Conservation (phyloP, 2,329 filamentous ascomycete species). For the Apiospora arundinis region DNA sequence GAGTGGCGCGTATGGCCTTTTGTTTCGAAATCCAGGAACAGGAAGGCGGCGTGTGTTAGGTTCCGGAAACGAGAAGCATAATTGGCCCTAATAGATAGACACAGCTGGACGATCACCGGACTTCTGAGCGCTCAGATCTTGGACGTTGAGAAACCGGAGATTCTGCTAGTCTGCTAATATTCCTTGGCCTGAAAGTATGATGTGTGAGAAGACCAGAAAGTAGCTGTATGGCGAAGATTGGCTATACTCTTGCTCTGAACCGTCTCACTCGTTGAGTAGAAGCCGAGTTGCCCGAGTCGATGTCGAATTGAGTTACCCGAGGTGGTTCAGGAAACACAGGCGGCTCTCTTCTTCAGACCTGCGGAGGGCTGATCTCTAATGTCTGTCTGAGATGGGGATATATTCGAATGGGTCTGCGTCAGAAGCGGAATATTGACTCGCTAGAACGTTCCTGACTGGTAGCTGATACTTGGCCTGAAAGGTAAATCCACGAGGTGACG, state of each 20-base stretch:
- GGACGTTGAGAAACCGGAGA: slow-evolving; percentile 29
- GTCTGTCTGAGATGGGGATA: slow-evolving; percentile 17
- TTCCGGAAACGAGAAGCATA: slow-evolving; percentile 42
- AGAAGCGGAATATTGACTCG: slow-evolving; percentile 21
- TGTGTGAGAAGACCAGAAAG: slow-evolving; percentile 26
- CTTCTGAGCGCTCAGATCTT: slow-evolving; percentile 32
- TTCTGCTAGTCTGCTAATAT: slow-evolving; percentile 23
- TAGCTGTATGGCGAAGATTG: slow-evolving; percentile 25
- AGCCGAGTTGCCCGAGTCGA: slow-evolving; percentile 21
- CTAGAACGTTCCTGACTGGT: slow-evolving; percentile 8
- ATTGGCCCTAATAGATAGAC: slow-evolving; percentile 32
- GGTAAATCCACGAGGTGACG: slow-evolving; percentile 20
- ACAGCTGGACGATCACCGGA: slow-evolving; percentile 28
- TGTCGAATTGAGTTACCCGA: slow-evolving; percentile 19
- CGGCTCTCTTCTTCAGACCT: slow-evolving; percentile 6
- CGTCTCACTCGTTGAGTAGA: slow-evolving; percentile 21
- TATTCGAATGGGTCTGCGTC: slow-evolving; percentile 19
- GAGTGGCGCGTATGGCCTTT: slow-evolving; percentile 30
- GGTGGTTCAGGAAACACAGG: slow-evolving; percentile 1
- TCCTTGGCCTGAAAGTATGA: slow-evolving; percentile 25
- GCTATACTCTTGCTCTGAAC: slow-evolving; percentile 10
- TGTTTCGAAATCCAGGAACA: slow-evolving; percentile 42
- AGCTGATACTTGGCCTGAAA: slow-evolving; percentile 16
- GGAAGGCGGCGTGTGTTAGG: slow-evolving; percentile 40
- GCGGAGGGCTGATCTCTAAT: slow-evolving; percentile 19